phyloP scores from a whole-genome alignment of 2,329 filamentous ascomycete species.

The Aspergillus luchuensis region DNA sequence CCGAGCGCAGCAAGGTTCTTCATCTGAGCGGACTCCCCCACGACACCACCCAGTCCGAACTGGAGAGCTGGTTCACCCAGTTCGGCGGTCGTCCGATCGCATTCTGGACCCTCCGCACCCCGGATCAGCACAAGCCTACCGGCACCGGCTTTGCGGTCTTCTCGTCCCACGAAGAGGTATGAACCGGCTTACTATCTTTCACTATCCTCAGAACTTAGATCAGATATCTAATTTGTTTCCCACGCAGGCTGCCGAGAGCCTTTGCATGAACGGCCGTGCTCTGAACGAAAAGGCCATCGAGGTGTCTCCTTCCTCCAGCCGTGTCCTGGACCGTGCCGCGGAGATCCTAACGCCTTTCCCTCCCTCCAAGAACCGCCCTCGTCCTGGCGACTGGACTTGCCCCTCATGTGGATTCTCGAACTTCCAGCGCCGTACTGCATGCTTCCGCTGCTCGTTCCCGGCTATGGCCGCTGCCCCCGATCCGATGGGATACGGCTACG shows the following conservation, averaged over 20 bases:
- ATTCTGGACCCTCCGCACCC: conserved; percentile 97
- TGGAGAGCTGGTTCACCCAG: conserved; percentile 99
- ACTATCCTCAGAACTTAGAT: conserved; percentile 4
- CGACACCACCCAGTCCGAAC: conserved; percentile 96
- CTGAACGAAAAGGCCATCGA: conserved; percentile 99
- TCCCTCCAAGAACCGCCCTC: conserved; percentile 95
- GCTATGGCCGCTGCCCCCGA: conserved; percentile 80
- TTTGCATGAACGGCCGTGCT: conserved; percentile 98
- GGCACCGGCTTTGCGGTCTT: conserved; percentile 98
- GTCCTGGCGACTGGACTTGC: conserved; percentile 98
- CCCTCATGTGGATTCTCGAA: conserved; percentile 98
- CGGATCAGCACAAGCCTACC: conserved; percentile 99
- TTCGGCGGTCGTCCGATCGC: conserved; percentile 97
- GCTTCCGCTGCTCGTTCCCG: conserved; percentile 99
- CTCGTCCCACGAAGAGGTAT: conserved; percentile 97
- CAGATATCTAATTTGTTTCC: conserved; percentile 11
- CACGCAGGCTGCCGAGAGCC: conserved; percentile 78
- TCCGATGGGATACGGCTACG: conserved; percentile 68
- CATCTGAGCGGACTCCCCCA: conserved; percentile 97
- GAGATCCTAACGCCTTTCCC: conserved; percentile 97
- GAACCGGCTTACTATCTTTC: conserved; percentile 35
- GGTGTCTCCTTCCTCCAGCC: conserved; percentile 94
- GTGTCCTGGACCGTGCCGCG: conserved; percentile 90
- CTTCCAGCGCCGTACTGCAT: conserved; percentile 97
- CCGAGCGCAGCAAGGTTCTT: conserved; percentile 94